These are phyloP conservation scores for Chaetomium tenue DNA, from an alignment of 495 filamentous ascomycete genomes.

Conservation along the genomic window DNA sequence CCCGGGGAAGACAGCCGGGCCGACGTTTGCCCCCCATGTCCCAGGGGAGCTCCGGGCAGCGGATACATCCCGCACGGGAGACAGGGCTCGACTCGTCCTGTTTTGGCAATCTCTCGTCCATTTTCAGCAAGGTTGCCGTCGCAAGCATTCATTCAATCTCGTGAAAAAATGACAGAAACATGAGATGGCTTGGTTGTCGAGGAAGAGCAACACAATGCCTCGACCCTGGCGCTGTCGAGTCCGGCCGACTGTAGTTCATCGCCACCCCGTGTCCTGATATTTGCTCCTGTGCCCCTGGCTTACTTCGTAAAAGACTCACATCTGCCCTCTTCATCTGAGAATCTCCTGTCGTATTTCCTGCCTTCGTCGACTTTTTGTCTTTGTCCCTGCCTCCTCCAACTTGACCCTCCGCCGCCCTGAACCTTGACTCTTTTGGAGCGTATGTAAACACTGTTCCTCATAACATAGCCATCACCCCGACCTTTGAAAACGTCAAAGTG, in stretches of 20 bases:
- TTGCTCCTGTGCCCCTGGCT: too few relatives aligned
- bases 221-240: neutral
- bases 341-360: neutral
- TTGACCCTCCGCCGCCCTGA: neutral
- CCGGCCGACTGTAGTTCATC: neutral
- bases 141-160: constrained; percentile 1
- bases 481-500: neutral
- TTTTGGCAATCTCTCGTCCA: constrained; percentile 23
- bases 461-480: neutral
- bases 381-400: neutral
- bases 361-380: neutral
- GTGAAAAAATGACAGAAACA: constrained; percentile 15
- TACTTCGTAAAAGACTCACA: neutral
- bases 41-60: neutral
- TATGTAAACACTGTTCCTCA: neutral
- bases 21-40: neutral
- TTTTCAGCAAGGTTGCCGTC: constrained; percentile 24
- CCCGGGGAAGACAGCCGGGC: constrained; percentile 6
- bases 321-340: neutral
- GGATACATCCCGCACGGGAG: constrained; percentile 18
- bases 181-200: neutral
- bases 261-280: constrained; percentile 9
- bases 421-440: neutral
- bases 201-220: constrained; percentile 2
- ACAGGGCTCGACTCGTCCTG: constrained; percentile 6